phyloP scores from a whole-genome alignment of 1,139 yeast species.

The Magnusiomyces sp. region DNA sequence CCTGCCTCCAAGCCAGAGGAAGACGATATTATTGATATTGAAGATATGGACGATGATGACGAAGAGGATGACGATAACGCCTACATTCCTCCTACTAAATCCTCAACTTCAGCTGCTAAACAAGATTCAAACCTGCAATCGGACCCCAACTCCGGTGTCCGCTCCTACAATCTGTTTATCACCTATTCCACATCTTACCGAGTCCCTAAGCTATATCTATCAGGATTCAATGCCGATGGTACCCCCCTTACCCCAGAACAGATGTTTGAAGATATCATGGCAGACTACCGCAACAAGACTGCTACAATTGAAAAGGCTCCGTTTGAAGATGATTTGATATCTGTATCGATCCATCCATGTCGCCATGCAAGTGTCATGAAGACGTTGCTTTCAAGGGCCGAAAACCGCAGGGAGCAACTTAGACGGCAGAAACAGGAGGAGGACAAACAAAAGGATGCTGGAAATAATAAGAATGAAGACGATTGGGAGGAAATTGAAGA shows the following conservation, averaged over 20 bases:
- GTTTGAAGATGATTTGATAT: slow-evolving; percentile 64
- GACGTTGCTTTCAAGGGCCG: slow-evolving; percentile 64
- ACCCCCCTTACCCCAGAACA: slow-evolving; percentile 77
- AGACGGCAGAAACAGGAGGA: slow-evolving; percentile 31
- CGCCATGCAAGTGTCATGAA: slow-evolving; percentile 93
- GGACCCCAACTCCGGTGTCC: slow-evolving; percentile 27
- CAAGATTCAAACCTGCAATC: neutral
- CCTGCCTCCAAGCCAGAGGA: slow-evolving; percentile 14
- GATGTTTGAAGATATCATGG: slow-evolving; percentile 90
- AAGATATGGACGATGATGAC: slow-evolving; percentile 27
- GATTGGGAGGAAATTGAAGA: slow-evolving; percentile 33
- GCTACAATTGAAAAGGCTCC: slow-evolving; percentile 95
- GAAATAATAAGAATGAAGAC: slow-evolving; percentile 29
- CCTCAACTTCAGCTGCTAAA: slow-evolving; percentile 15
- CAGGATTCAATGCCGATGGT: slow-evolving; percentile 80
- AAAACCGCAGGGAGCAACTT: slow-evolving; percentile 21
- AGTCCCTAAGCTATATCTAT: slow-evolving; percentile 88
- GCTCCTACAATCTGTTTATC: slow-evolving; percentile 82
- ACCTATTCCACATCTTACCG: slow-evolving; percentile 91
- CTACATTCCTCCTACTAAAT: slow-evolving; percentile 14
- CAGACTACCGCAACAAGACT: slow-evolving; percentile 89
- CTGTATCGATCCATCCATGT: slow-evolving; percentile 94
- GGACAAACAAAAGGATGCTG: slow-evolving; percentile 17
- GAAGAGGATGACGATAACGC: slow-evolving; percentile 23
- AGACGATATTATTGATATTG: slow-evolving; percentile 27